Conservation (phyloP, 1,284 basidiomycete genomes). For the Porodaedalea pini region DNA sequence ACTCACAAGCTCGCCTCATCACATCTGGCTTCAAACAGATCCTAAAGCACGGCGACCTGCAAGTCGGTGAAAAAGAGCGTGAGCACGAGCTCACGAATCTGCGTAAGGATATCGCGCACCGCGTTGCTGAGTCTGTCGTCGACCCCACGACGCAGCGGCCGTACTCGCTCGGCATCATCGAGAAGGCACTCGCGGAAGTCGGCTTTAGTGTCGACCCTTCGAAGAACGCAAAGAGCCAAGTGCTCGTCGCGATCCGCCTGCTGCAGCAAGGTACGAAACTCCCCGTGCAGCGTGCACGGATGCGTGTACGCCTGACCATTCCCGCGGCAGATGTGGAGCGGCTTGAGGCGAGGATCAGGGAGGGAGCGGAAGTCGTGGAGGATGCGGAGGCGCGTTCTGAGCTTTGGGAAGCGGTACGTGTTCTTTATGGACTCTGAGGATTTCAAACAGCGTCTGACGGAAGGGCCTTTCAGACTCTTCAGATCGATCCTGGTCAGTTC, state of each 20-base stretch:
- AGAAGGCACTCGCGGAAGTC: constrained; percentile 95
- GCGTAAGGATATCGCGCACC: constrained; percentile 90
- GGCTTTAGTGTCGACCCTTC: constrained; percentile 87
- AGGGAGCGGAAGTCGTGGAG: constrained; percentile 81
- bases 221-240: constrained; percentile 93
- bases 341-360: constrained; percentile 70
- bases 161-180: constrained; percentile 94
- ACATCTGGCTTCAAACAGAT: constrained; percentile 51
- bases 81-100: constrained; percentile 83
- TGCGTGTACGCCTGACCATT: constrained; percentile 86
- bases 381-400: constrained; percentile 71
- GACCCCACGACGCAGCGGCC: constrained; percentile 88
- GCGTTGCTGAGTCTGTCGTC: constrained; percentile 93
- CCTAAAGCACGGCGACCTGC: constrained; percentile 92
- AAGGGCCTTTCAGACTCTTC: constrained; percentile 67
- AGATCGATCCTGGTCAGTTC: constrained; percentile 93
- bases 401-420: constrained; percentile 87
- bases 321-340: constrained; percentile 70
- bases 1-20: background rate
- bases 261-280: constrained; percentile 79
- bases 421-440: constrained; percentile 5
- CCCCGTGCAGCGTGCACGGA: constrained; percentile 87
- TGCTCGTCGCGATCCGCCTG: constrained; percentile 87
- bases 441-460: too few species aligned
- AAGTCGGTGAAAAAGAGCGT: constrained; percentile 96